Percentiles rank a stretch among this genome's conserved stretches.
These are phyloP conservation scores for Naumovozyma castellii DNA, from an alignment of 805 yeast species.

Conservation along the genomic window DNA sequence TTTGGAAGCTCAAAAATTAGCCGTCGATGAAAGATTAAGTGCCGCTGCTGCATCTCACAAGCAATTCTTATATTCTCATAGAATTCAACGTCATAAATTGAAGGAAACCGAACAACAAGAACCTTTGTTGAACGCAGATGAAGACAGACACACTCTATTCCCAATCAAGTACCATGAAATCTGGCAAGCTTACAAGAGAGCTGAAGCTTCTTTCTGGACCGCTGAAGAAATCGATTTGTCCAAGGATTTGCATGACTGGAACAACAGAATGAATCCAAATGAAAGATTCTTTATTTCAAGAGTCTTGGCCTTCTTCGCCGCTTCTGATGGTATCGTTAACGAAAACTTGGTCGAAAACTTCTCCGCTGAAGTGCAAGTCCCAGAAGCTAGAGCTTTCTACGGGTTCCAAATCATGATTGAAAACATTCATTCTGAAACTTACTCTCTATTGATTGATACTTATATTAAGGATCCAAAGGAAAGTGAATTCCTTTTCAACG, in stretches of 20 bases:
- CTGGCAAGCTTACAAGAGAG: slow-evolving; percentile 98
- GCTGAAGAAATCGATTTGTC: slow-evolving; percentile 96
- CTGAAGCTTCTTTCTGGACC: slow-evolving; percentile 99
- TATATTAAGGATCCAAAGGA: slow-evolving; percentile 95
- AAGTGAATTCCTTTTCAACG: slow-evolving; percentile 82
- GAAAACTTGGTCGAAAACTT: slow-evolving; percentile 96
- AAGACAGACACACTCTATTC: slow-evolving; percentile 81
- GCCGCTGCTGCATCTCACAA: slow-evolving; percentile 37
- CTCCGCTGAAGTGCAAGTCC: slow-evolving; percentile 91
- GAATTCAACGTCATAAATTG: slow-evolving; percentile 61
- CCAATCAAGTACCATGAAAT: slow-evolving; percentile 96
- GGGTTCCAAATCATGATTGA: slow-evolving; percentile 99
- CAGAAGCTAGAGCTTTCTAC: slow-evolving; percentile 97
- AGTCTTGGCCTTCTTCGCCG: slow-evolving; percentile 95
- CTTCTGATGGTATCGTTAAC: slow-evolving; percentile 96
- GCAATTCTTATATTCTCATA: slow-evolving; percentile 50
- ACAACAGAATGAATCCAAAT: slow-evolving; percentile 74
- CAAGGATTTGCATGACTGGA: slow-evolving; percentile 91
- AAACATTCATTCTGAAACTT: slow-evolving; percentile 96
- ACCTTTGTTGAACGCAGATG: slow-evolving; percentile 80
- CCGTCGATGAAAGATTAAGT: slow-evolving; percentile 20
- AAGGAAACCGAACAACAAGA: slow-evolving; percentile 76
- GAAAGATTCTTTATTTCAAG: slow-evolving; percentile 89
- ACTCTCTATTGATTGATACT: slow-evolving; percentile 87
- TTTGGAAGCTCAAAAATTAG: slow-evolving; percentile 17